Evolutionary conservation across 305 asterid species (phyloP), one percentile per base, ranked within the genome.

Genomic region (Fraxinus platypoda): DNA sequence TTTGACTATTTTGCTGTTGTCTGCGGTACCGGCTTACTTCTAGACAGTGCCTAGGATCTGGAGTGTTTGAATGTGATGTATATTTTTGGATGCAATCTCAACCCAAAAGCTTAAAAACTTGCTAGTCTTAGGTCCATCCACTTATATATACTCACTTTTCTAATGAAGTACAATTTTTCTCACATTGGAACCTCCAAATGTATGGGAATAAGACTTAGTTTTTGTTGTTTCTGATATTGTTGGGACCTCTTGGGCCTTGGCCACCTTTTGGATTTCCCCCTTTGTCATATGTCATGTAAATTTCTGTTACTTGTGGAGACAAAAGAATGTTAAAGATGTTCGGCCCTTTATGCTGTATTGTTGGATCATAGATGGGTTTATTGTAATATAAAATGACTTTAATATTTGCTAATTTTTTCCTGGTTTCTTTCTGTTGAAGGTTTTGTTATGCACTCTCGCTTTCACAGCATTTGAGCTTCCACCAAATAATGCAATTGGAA

Each of bases 391-490:
- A 81, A 82, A 38, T 35, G 68, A 62, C 46, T 85, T 75, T 41
- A 43, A 84, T 28, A 46, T 79, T 79, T 52, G 73, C 83, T 87
- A 80, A 77, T 86, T 83, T 71, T 75, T 85, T 74, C 77, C 68
- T 81, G 78, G 38, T 78, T 82, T 80, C 79, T 75, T 78, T 92
- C 59, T 66, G 64, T 85, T 91, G 85, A 88, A 96, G 99, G 99
- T 96, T 88, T 80, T 96, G 80, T 80, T 96, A 77, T 92, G 92
- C 77, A 96, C 99, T 76, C 94, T 96, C 57, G 99, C 99, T 85
- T 96, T 96, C 91, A 88, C 98, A 41, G 97, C 98, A 54, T 96
- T 94, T 88, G 99, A 96, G 91, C 97, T 96, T 84, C 98, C 99
- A 79, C 97, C 99, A 71, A 96, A 96, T 88, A 93, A 86, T 78